phyloP scores from a whole-genome alignment of 345 rosid genomes.

The Xanthoceras sorbifolium region DNA sequence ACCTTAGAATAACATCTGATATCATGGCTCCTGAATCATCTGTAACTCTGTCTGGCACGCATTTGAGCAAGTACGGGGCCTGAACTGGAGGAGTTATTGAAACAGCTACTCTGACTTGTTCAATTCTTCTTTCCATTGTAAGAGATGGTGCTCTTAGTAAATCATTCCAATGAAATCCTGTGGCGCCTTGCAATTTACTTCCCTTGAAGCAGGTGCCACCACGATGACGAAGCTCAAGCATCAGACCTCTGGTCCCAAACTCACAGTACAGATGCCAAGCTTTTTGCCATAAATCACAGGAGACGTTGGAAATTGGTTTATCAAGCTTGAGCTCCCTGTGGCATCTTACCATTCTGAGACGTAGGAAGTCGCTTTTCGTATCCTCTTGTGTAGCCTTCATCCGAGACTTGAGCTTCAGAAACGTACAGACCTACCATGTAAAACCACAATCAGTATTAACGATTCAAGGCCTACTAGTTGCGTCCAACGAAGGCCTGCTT shows the following conservation, averaged over 20 bases:
- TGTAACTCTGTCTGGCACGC: conserved; percentile 88
- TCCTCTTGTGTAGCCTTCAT: conserved; percentile 35
- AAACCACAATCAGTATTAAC: conserved; percentile 1
- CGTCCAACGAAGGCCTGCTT: not conserved
- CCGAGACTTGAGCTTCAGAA: conserved; percentile 42
- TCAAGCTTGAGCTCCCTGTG: conserved; percentile 74
- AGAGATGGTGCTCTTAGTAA: conserved; percentile 66
- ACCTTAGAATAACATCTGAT: conserved; percentile 72
- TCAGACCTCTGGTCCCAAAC: conserved; percentile 72
- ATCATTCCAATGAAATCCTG: conserved; percentile 73
- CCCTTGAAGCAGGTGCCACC: conserved; percentile 48
- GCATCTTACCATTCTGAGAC: conserved; percentile 58
- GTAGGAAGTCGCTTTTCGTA: conserved; percentile 41
- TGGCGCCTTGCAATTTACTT: conserved; percentile 39
- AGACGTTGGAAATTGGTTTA: conserved; percentile 38
- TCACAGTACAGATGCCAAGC: conserved; percentile 75
- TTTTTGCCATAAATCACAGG: conserved; percentile 58
- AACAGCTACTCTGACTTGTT: conserved; percentile 46
- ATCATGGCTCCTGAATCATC: conserved; percentile 95
- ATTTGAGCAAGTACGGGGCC: conserved; percentile 79
- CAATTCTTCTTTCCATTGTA: conserved; percentile 50
- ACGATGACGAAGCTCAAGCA: conserved; percentile 49
- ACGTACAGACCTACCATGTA: conserved; percentile 60
- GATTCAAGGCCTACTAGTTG: not conserved
- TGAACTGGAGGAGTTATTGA: conserved; percentile 90